phyloP scores from a whole-genome alignment of 2,329 filamentous ascomycete genomes.

The Microdochium bolleyi region DNA sequence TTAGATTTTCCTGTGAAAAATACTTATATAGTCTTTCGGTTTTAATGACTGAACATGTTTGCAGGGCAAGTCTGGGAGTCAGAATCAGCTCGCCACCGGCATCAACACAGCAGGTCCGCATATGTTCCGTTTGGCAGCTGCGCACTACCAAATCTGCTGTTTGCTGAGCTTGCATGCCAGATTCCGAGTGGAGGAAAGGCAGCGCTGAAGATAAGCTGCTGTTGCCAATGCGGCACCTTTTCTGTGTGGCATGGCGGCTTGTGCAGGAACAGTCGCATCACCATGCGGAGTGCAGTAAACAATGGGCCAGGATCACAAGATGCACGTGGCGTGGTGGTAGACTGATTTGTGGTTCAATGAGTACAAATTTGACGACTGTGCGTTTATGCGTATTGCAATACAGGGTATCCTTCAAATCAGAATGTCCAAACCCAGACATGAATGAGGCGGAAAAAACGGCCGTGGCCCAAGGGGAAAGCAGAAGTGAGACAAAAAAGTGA shows the following conservation, averaged over 20 bases:
- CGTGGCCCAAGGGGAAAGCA: not conserved
- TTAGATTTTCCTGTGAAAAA: not conserved
- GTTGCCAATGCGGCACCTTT: too few relatives aligned
- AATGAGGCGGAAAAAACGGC: not conserved
- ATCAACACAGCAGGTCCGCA: too few relatives aligned
- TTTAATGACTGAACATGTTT: not conserved
- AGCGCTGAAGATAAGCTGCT: too few relatives aligned
- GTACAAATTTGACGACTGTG: not conserved
- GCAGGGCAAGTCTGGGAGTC: not conserved
- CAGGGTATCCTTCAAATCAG: slow-evolving; percentile 1
- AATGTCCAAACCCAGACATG: not conserved
- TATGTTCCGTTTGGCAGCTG: too few relatives aligned
- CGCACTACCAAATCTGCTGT: too few relatives aligned
- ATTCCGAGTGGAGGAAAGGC: too few relatives aligned
- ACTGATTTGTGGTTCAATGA: not conserved
- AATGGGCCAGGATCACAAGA: not conserved
- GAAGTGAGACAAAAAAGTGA: not conserved
- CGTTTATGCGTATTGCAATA: not conserved
- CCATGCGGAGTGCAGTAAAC: not conserved
- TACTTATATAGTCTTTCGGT: not conserved
- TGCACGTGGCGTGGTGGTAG: not conserved
- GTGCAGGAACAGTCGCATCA: too few relatives aligned
- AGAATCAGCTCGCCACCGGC: too few relatives aligned
- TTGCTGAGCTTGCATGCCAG: too few relatives aligned
- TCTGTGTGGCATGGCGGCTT: too few relatives aligned